Conservation (phyloP, 2,329 filamentous ascomycete genomes). For the Ophiostoma australiae region DNA sequence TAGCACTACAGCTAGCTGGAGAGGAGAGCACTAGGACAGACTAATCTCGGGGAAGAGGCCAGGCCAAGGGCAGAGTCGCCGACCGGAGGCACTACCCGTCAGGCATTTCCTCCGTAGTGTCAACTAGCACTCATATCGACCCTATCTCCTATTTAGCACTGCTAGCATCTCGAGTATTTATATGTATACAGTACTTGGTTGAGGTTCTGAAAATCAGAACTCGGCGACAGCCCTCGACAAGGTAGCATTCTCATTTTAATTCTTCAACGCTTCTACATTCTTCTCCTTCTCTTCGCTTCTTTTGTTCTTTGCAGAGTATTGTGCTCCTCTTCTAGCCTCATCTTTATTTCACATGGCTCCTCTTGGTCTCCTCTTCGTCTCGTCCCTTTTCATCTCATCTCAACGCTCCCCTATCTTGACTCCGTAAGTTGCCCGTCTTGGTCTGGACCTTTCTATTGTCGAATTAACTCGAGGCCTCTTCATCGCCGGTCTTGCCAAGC, state of each 20-base stretch:
- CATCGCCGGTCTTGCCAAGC: background rate
- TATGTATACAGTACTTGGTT: no score
- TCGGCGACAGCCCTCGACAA: background rate
- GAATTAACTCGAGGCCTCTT: background rate
- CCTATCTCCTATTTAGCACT: background rate
- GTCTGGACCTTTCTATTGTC: background rate
- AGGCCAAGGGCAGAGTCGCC: background rate
- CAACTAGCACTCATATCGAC: background rate
- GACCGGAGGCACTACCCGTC: constrained; percentile 2
- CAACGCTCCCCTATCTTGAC: no score
- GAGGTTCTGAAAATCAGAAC: background rate
- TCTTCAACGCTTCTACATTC: background rate
- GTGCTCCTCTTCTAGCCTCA: background rate
- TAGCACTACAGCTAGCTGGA: background rate
- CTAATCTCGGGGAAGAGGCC: background rate
- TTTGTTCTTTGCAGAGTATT: background rate
- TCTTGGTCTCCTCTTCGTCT: constrained; percentile 9
- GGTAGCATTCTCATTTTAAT: background rate
- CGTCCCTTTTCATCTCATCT: background rate
- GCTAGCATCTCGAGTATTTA: background rate
- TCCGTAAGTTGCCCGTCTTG: background rate
- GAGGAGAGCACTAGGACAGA: background rate
- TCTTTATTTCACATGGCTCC: background rate
- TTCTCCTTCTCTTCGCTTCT: background rate
- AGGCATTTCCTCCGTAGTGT: constrained; percentile 2